phyloP scores from a whole-genome alignment of 2,329 filamentous ascomycete genomes.

The Talaromyces verruculosus region DNA sequence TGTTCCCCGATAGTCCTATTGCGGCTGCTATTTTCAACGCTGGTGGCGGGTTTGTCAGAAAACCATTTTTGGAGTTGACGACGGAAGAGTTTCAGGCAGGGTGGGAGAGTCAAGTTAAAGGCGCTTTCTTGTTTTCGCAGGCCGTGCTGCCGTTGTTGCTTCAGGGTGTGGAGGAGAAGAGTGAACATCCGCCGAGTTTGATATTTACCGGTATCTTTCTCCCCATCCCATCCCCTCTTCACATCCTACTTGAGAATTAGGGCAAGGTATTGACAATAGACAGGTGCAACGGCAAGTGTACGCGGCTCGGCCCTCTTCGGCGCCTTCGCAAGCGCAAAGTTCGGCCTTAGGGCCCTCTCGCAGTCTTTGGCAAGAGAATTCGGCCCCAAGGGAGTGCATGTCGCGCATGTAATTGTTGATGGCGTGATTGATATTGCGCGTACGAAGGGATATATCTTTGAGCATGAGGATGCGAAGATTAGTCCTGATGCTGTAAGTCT shows the following conservation, averaged over 20 bases:
- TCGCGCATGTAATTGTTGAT: constrained; percentile 79
- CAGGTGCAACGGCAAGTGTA: constrained; percentile 75
- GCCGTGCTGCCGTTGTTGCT: constrained; percentile 69
- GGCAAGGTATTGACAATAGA: background rate
- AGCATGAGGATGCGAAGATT: constrained; percentile 66
- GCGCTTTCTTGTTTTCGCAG: constrained; percentile 76
- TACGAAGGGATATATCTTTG: constrained; percentile 61
- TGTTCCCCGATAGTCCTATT: constrained; percentile 46
- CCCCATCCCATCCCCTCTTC: background rate
- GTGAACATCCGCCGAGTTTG: constrained; percentile 69
- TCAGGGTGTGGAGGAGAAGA: constrained; percentile 46
- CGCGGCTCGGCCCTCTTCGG: constrained; percentile 69
- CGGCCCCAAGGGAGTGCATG: constrained; percentile 78
- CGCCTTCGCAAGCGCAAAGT: constrained; percentile 76
- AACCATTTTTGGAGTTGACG: constrained; percentile 62
- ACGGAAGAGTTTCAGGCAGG: constrained; percentile 57
- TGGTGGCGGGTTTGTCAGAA: constrained; percentile 56
- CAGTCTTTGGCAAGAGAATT: constrained; percentile 81
- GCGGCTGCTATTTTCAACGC: constrained; percentile 63
- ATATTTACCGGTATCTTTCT: constrained; percentile 63
- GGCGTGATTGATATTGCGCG: constrained; percentile 79
- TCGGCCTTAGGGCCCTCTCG: constrained; percentile 69
- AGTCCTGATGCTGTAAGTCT: constrained; percentile 68
- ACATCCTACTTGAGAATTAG: background rate
- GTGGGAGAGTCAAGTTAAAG: constrained; percentile 53